phyloP scores from a whole-genome alignment of 768 basidiomycete species.

The Boletellus emodensis region DNA sequence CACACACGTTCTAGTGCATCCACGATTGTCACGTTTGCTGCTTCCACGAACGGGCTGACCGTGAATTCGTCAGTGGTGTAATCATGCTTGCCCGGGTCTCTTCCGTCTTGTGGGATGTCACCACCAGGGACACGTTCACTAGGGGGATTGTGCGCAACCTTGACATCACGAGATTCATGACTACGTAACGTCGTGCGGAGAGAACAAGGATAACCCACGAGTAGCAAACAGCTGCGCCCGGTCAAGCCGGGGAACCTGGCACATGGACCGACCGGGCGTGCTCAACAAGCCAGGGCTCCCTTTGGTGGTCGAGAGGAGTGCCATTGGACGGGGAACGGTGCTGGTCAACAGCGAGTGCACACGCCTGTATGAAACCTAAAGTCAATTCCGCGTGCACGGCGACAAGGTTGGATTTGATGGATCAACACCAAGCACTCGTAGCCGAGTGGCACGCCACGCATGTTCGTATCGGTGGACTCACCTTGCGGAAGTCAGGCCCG shows the following conservation, averaged over 20 bases:
- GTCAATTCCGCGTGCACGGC: slow-evolving; percentile 21
- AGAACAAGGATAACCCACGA: too few species aligned
- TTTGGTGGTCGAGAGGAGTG: too few species aligned
- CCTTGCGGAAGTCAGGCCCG: not conserved
- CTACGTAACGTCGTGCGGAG: slow-evolving; percentile 7
- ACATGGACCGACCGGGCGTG: too few species aligned
- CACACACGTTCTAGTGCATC: slow-evolving; percentile 49
- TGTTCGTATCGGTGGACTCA: too few species aligned
- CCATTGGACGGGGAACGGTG: slow-evolving; percentile 32
- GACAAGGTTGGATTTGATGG: slow-evolving; percentile 17
- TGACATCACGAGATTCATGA: not conserved
- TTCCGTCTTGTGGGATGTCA: slow-evolving; percentile 30
- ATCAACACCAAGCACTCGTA: not conserved
- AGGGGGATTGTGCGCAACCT: slow-evolving; percentile 62
- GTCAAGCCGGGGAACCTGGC: too few species aligned
- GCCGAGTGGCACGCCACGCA: too few species aligned
- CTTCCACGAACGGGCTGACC: too few species aligned
- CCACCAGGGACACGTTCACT: slow-evolving; percentile 23
- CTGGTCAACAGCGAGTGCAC: slow-evolving; percentile 53
- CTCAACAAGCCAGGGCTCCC: too few species aligned
- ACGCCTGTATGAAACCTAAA: slow-evolving; percentile 22
- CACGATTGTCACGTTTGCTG: slow-evolving; percentile 23
- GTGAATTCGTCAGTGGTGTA: too few species aligned
- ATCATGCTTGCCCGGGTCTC: slow-evolving; percentile 64
- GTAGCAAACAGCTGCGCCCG: too few species aligned